phyloP scores from a whole-genome alignment of 2,329 filamentous ascomycete genomes.

The Coleophoma eucalyptorum region DNA sequence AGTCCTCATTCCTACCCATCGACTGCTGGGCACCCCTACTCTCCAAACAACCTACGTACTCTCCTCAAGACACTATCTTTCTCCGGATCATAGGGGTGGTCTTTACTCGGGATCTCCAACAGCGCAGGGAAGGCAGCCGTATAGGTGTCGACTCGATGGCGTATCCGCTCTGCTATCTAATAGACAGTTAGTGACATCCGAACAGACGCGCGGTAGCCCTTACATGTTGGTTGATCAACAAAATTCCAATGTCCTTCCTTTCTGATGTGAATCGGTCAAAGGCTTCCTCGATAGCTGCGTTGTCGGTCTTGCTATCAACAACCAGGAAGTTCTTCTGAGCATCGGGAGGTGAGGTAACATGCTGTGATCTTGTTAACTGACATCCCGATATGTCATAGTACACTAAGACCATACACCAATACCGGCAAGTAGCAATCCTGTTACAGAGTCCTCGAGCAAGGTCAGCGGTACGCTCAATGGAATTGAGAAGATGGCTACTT shows the following conservation, averaged over 20 bases:
- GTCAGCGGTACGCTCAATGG: conserved; percentile 14
- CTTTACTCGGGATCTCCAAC: conserved; percentile 96
- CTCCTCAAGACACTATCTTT: conserved; percentile 96
- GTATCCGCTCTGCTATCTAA: conserved; percentile 90
- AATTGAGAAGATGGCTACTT: conserved; percentile 9
- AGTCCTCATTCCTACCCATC: too few species aligned
- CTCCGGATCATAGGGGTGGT: conserved; percentile 97
- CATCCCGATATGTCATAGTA: too few species aligned
- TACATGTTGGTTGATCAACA: conserved; percentile 98
- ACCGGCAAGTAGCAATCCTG: conserved; percentile 88
- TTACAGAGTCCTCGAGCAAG: conserved; percentile 79
- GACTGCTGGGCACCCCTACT: conserved; percentile 43
- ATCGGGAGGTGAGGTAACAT: conserved; percentile 85
- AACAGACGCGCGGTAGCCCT: conserved; percentile 17
- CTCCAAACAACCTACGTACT: conserved; percentile 69
- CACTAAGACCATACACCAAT: conserved; percentile 67
- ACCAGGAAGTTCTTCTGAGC: conserved; percentile 97
- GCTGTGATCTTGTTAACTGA: conserved; percentile 46
- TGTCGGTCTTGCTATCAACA: conserved; percentile 92
- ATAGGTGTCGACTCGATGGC: conserved; percentile 85
- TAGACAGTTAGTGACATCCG: conserved; percentile 1
- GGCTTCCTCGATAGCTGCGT: conserved; percentile 77
- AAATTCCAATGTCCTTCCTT: conserved; percentile 93
- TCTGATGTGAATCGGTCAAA: conserved; percentile 87
- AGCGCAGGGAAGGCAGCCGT: conserved; percentile 94